Evolutionary conservation across 2,329 filamentous ascomycete species (phyloP).

Genomic region (Aphanocladium album): DNA sequence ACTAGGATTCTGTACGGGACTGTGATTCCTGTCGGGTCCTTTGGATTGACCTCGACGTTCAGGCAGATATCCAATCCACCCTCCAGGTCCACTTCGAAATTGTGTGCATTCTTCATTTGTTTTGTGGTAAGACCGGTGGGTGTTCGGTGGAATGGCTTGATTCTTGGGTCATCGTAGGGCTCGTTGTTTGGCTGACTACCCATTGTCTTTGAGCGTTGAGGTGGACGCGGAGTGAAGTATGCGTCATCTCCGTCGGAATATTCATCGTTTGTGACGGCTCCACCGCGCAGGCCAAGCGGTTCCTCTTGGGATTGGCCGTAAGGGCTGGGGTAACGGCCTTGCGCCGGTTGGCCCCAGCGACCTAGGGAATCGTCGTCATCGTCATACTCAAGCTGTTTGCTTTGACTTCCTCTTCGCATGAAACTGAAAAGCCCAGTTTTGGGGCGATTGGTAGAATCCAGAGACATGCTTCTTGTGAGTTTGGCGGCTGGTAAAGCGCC

Average conservation of each 20-base stretch:
- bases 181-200: slow-evolving; percentile 20
- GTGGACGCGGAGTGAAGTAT: slow-evolving; percentile 45
- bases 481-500: slow-evolving; percentile 34
- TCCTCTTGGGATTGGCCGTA: slow-evolving; percentile 17
- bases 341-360: slow-evolving; percentile 38
- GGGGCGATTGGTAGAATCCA: slow-evolving; percentile 50
- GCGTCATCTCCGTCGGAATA: slow-evolving; percentile 53
- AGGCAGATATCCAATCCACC: slow-evolving; percentile 81
- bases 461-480: slow-evolving; percentile 55
- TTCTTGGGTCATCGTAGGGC: slow-evolving; percentile 18
- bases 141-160: slow-evolving; percentile 56
- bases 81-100: slow-evolving; percentile 66
- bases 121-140: slow-evolving; percentile 64
- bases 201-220: slow-evolving; percentile 27
- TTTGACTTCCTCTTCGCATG: slow-evolving; percentile 35
- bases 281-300: slow-evolving; percentile 34
- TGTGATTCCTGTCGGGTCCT: slow-evolving; percentile 83
- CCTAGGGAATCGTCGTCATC: slow-evolving; percentile 50
- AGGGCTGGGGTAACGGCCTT: slow-evolving; percentile 4
- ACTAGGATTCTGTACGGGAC: slow-evolving; percentile 82
- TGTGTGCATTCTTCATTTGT: slow-evolving; percentile 50
- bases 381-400: slow-evolving; percentile 16
- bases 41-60: slow-evolving; percentile 82
- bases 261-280: slow-evolving; percentile 39
- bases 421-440: slow-evolving; percentile 39